Evolutionary conservation across 73 alveolate species (phyloP).

Genomic region (Symbiodinium natans): DNA sequence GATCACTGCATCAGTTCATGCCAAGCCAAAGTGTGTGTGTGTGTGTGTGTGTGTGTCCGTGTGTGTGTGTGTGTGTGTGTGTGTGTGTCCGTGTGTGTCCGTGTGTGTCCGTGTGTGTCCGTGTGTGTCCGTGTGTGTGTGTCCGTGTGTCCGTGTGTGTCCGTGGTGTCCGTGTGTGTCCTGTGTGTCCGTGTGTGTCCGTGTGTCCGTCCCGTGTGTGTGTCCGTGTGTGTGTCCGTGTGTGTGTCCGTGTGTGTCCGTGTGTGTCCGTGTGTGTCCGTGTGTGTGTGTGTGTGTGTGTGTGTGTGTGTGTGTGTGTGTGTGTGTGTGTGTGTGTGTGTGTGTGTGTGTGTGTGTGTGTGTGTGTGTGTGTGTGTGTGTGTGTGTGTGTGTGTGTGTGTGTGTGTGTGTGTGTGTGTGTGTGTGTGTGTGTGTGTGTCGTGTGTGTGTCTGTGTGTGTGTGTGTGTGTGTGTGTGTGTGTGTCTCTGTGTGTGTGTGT

Average conservation of each 20-base stretch:
- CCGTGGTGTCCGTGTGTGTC: background rate
- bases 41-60: slow-evolving; percentile 28
- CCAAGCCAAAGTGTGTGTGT: too few relatives aligned
- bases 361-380: slow-evolving; percentile 22
- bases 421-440: slow-evolving; percentile 36
- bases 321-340: slow-evolving; percentile 3
- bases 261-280: slow-evolving; percentile 16
- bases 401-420: slow-evolving; percentile 34
- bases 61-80: slow-evolving; percentile 37
- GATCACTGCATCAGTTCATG: too few relatives aligned
- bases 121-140: slow-evolving; percentile 23
- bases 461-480: background rate
- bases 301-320: slow-evolving; percentile 24
- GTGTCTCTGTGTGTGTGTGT: slow-evolving; percentile 29
- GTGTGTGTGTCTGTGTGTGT: slow-evolving; percentile 14
- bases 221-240: slow-evolving; percentile 14
- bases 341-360: slow-evolving; percentile 44
- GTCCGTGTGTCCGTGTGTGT: slow-evolving; percentile 8
- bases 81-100: slow-evolving; percentile 14
- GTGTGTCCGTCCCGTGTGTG: slow-evolving; percentile 2
- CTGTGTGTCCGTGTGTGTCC: slow-evolving; percentile 13
- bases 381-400: slow-evolving; percentile 39
- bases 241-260: slow-evolving; percentile 11
- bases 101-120: slow-evolving; percentile 16
- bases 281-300: background rate